phyloP scores from a whole-genome alignment of 768 basidiomycete genomes.

The Sporobolomyces phaffii region DNA sequence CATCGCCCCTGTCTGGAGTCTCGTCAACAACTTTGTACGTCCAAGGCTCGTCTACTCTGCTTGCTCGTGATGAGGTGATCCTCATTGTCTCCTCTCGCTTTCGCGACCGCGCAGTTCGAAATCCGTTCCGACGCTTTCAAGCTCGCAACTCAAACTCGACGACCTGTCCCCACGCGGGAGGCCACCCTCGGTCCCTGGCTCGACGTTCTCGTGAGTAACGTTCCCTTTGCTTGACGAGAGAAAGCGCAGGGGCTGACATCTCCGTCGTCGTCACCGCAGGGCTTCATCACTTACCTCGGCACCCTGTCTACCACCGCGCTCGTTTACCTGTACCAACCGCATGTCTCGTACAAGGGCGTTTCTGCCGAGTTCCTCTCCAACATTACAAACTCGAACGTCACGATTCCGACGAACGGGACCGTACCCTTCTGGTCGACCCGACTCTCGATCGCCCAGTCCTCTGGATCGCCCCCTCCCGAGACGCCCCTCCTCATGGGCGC shows the following conservation, averaged over 20 bases:
- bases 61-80: no score
- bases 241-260: no score
- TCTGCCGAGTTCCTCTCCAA: conserved; percentile 20
- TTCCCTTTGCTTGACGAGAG: background rate
- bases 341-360: conserved; percentile 19
- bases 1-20: conserved; percentile 76
- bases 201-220: conserved; percentile 60
- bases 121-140: conserved; percentile 91
- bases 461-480: conserved; percentile 5
- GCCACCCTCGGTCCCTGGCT: conserved; percentile 95
- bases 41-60: background rate
- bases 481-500: conserved; percentile 21
- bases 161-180: conserved; percentile 77
- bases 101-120: conserved; percentile 67
- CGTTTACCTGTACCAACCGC: conserved; percentile 76
- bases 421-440: conserved; percentile 28
- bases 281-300: conserved; percentile 79
- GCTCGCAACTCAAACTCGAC: conserved; percentile 73
- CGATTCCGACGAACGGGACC: conserved; percentile 28
- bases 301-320: conserved; percentile 83
- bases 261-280: conserved; percentile 40
- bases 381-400: conserved; percentile 33
- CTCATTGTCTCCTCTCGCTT: no score
- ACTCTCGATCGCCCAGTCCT: conserved; percentile 17
- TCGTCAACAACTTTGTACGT: conserved; percentile 68